phyloP scores from a whole-genome alignment of 495 filamentous ascomycete genomes.

The Trichocladium uniseriatum region DNA sequence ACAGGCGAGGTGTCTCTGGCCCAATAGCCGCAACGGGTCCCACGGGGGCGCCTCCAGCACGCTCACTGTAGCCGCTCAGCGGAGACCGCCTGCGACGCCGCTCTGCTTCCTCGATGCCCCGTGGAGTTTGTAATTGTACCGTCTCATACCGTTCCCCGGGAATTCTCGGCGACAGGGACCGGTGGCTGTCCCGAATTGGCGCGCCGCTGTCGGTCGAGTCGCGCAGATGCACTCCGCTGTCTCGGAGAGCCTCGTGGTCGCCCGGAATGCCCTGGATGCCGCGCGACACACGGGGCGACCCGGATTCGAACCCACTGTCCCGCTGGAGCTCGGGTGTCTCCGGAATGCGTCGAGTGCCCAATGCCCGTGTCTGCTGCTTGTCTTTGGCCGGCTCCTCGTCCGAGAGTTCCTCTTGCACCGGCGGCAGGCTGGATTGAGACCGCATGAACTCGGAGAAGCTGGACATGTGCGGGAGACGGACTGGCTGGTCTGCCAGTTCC shows the following conservation, averaged over 20 bases:
- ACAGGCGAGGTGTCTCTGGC: conserved; percentile 20
- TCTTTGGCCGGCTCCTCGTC: conserved; percentile 20
- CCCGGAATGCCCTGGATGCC: conserved; percentile 14
- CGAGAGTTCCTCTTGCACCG: conserved; percentile 33
- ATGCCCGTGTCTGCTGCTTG: not conserved
- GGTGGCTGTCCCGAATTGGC: conserved; percentile 13
- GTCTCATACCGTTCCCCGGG: not conserved
- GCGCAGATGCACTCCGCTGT: conserved; percentile 46
- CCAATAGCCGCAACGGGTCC: conserved; percentile 1
- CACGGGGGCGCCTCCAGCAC: not conserved
- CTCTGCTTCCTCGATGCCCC: conserved; percentile 11
- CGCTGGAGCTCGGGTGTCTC: conserved; percentile 30
- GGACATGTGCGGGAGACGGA: conserved; percentile 19
- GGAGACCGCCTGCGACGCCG: conserved; percentile 13
- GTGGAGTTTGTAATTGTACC: conserved; percentile 4
- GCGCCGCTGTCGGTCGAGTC: conserved; percentile 23
- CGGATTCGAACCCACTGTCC: conserved; percentile 40
- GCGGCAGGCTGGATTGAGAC: conserved; percentile 32
- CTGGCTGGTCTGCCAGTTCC: conserved; percentile 1
- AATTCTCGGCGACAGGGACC: conserved; percentile 11
- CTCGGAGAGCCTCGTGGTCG: conserved; percentile 31
- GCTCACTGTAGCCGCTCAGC: conserved; percentile 6
- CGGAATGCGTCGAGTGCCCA: conserved; percentile 1
- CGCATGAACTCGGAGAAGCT: conserved; percentile 29
- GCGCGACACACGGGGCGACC: conserved; percentile 33